Evolutionary conservation across 768 basidiomycete genomes (phyloP).

Genomic region (Leccinellum luteum): DNA sequence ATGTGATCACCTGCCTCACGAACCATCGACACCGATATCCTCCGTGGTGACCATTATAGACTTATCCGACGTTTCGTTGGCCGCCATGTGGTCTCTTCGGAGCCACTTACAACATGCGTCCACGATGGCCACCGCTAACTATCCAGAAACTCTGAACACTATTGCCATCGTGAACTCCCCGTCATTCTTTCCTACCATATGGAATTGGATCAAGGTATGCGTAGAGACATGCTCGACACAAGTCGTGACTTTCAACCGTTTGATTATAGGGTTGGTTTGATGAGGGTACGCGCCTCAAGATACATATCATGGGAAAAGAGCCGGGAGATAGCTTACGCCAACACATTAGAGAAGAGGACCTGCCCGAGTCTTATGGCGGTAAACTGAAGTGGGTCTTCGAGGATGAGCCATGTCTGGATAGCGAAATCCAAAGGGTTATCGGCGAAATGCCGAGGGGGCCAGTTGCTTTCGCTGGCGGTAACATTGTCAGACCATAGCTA

Average conservation of each 20-base stretch:
- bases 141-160: conserved; percentile 72
- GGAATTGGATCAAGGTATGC: conserved; percentile 78
- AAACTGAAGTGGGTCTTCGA: conserved; percentile 67
- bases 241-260: not conserved
- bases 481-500: conserved; percentile 27
- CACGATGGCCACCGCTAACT: conserved; percentile 71
- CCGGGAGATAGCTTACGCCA: conserved; percentile 50
- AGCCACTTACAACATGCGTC: conserved; percentile 74
- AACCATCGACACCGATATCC: conserved; percentile 52
- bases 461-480: conserved; percentile 46
- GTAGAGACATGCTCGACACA: not conserved
- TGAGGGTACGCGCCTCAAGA: conserved; percentile 72
- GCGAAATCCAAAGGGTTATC: conserved; percentile 44
- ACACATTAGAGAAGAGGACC: conserved; percentile 45
- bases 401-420: conserved; percentile 65
- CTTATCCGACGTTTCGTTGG: conserved; percentile 58
- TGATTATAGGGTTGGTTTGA: conserved; percentile 71
- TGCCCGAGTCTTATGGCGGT: conserved; percentile 76
- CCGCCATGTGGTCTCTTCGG: conserved; percentile 67
- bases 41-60: conserved; percentile 71
- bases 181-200: conserved; percentile 77
- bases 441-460: conserved; percentile 57
- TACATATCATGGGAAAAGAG: conserved; percentile 67
- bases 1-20: conserved; percentile 58
- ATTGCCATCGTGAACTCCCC: conserved; percentile 78